Conservation (phyloP, 106 monocot species). For the Apostasia shenzhenica region DNA sequence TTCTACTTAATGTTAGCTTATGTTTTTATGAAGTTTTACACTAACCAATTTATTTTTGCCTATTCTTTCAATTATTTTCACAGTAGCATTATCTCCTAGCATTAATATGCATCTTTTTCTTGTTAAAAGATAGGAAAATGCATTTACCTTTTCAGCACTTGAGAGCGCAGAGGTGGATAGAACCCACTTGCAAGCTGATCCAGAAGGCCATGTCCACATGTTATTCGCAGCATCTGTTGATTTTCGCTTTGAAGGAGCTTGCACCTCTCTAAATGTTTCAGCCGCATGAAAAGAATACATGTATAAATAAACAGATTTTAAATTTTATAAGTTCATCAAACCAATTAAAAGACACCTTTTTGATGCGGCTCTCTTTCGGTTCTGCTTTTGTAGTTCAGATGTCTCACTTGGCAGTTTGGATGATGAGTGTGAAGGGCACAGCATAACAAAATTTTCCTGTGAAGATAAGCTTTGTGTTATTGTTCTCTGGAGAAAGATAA, state of each 20-base stretch:
- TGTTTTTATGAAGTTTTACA: too few relatives aligned
- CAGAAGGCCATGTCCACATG: slow-evolving; percentile 62
- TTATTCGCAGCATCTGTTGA: slow-evolving; percentile 5
- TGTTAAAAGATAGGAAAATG: neutral
- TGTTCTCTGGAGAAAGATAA: neutral
- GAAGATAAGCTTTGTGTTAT: slow-evolving; percentile 4
- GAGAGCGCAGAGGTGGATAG: slow-evolving; percentile 81
- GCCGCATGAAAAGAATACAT: neutral
- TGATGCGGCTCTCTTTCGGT: slow-evolving; percentile 17
- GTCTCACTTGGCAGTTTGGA: slow-evolving; percentile 49
- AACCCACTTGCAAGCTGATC: slow-evolving; percentile 71
- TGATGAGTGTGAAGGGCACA: slow-evolving; percentile 77
- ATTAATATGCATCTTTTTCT: neutral
- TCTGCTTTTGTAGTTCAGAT: slow-evolving; percentile 21
- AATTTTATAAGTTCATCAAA: neutral
- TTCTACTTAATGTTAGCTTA: too few relatives aligned
- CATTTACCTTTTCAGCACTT: slow-evolving; percentile 56
- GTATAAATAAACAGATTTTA: neutral
- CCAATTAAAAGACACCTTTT: slow-evolving; percentile 24
- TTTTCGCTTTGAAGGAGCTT: slow-evolving; percentile 11
- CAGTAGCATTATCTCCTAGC: too few relatives aligned
- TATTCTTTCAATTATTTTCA: too few relatives aligned
- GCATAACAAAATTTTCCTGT: slow-evolving; percentile 96
- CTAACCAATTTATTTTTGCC: too few relatives aligned
- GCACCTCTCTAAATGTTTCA: slow-evolving; percentile 26